These are phyloP conservation scores for Moricandia moricandioides DNA, from an alignment of 345 rosid species.

Conservation along the genomic window DNA sequence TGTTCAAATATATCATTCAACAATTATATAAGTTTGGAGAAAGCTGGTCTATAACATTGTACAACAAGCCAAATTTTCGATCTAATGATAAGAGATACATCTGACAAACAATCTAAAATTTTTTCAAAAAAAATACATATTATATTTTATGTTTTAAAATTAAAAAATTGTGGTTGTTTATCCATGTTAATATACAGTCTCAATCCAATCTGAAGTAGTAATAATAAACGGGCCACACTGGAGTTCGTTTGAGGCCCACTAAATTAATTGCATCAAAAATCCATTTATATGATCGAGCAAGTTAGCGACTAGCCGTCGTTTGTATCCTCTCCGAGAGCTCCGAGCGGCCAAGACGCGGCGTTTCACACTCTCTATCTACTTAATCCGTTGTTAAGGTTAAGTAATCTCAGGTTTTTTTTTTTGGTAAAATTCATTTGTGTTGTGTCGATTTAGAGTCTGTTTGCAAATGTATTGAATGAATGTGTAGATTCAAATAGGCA, in stretches of 20 bases:
- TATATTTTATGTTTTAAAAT: background rate
- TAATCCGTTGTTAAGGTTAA: background rate
- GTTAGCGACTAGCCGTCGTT: background rate
- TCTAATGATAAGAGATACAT: background rate
- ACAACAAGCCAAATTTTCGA: background rate
- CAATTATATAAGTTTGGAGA: background rate
- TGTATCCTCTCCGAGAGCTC: background rate
- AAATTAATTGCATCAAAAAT: background rate
- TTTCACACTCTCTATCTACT: background rate
- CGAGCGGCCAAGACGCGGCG: background rate
- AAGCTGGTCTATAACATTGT: background rate
- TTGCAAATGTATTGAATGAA: background rate
- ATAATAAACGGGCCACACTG: too few relatives aligned
- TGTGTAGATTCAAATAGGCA: background rate
- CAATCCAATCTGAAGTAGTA: background rate
- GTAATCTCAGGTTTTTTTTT: background rate
- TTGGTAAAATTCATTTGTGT: background rate
- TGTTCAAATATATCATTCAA: background rate
- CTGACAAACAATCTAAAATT: background rate
- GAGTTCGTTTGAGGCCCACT: too few relatives aligned
- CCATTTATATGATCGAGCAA: background rate
- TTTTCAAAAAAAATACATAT: background rate
- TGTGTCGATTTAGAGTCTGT: background rate
- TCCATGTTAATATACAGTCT: constrained; percentile 3
- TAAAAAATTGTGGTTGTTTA: background rate